These are phyloP conservation scores for Trypanosoma avium DNA, from an alignment of 208 protist genomes.

Conservation along the genomic window DNA sequence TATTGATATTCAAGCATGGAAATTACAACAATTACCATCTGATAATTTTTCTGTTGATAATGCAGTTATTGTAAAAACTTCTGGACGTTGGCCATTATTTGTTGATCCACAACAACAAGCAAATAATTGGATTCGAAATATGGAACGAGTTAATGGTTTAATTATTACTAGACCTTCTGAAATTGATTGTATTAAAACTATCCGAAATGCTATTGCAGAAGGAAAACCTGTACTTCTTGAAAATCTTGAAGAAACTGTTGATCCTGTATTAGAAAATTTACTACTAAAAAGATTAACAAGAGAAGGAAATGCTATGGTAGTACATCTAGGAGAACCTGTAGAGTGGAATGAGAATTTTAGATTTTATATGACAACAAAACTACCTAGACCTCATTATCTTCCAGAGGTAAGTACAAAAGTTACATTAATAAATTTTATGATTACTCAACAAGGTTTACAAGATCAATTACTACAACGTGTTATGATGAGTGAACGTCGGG, in stretches of 20 bases:
- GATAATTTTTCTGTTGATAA: constrained; percentile 94
- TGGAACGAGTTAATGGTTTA: constrained; percentile 85
- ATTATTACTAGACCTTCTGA: constrained; percentile 84
- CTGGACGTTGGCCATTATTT: constrained; percentile 91
- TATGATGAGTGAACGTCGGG: constrained; percentile 93
- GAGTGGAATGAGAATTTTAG: constrained; percentile 96
- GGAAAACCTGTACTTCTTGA: constrained; percentile 96
- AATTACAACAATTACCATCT: constrained; percentile 91
- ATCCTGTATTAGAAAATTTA: constrained; percentile 97
- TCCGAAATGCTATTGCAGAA: constrained; percentile 93
- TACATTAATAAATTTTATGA: constrained; percentile 97
- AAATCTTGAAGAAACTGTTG: constrained; percentile 95
- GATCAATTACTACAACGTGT: constrained; percentile 96
- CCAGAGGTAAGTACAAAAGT: constrained; percentile 97
- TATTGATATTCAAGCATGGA: constrained; percentile 92
- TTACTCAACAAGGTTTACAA: constrained; percentile 95
- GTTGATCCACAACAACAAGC: constrained; percentile 95
- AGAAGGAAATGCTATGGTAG: constrained; percentile 83
- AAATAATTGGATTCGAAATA: constrained; percentile 94
- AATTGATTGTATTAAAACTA: constrained; percentile 77
- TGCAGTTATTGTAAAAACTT: constrained; percentile 92
- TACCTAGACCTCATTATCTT: constrained; percentile 96
- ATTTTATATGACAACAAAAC: constrained; percentile 98
- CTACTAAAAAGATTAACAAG: constrained; percentile 94
- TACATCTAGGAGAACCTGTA: constrained; percentile 96